Evolutionary conservation across 2,329 filamentous ascomycete genomes (phyloP), one percentile per base, ranked within the genome.

Genomic region (Ophiosphaerella herpotricha): DNA sequence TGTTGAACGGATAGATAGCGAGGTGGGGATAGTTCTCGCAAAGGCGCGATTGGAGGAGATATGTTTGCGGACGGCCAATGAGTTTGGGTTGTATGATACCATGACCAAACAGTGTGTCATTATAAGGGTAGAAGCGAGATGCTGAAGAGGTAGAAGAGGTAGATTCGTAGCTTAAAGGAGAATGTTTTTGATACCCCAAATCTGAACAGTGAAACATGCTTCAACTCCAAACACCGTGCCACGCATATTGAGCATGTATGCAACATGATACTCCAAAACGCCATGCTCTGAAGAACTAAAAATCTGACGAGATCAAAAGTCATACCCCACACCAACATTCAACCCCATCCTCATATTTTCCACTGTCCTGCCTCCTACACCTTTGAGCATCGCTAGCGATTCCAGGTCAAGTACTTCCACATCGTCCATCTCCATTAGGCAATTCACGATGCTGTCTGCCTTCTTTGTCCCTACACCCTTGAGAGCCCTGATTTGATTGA

Each of bases 391-490:
- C 1, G 76, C 77, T 46, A 81, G 57, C 45, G 76, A 67, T 26
- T 72, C 73, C 26, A 81, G 48, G 50, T 75, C 75, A 16, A 59
- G 65, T 2, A 80, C 59, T 39, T 73, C 72, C 5, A 66, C 74
- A 12, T 71, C 68, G n/a, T 77, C 76, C 68, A 78, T 70, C 55
- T 79, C 78, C 29, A 77, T 72, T 11, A 81, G 58, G 52, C 72
- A 76, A 34, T 76, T 76, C 1, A 80, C 78, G 33, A 81, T 81
- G 9, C 73, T 74, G 50, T 80, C 77, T 2, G 88, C 88, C 69
- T 86, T 88, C 75, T 90, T 91, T 1, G 84, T 79, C 0, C 88
- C 89, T 9, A 91, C 85, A 2, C 88, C 88, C 34, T 85, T 84
- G 1, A 91, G 78, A 3, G 82, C 75, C 62, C 82, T 82, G 71